These are phyloP conservation scores for Trichoderma gracile DNA, from an alignment of 2,329 filamentous ascomycete genomes.

Conservation along the genomic window DNA sequence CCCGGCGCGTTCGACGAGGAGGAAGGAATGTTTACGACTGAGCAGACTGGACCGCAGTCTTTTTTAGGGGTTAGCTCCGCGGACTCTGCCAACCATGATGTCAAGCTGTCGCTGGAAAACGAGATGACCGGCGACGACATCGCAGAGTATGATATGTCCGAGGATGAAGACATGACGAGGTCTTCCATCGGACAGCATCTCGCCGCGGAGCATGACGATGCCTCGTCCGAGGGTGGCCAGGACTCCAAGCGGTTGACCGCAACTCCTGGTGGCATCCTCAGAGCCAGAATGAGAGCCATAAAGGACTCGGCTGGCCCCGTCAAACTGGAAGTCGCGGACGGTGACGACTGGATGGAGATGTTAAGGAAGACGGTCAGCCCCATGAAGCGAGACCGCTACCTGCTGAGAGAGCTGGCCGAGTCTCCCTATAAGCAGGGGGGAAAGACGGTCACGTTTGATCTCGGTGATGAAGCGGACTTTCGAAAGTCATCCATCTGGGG, in stretches of 20 bases:
- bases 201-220: constrained; percentile 70
- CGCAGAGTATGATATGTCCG: constrained; percentile 74
- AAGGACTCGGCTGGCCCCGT: constrained; percentile 61
- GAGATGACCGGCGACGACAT: constrained; percentile 54
- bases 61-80: constrained; percentile 93
- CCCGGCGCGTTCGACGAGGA: constrained; percentile 80
- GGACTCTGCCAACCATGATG: constrained; percentile 69
- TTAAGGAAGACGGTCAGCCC: constrained; percentile 92
- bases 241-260: constrained; percentile 47
- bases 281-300: constrained; percentile 63
- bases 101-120: constrained; percentile 62
- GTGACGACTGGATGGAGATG: constrained; percentile 91
- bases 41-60: constrained; percentile 64
- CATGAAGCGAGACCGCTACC: constrained; percentile 82
- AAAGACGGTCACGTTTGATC: constrained; percentile 34
- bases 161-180: constrained; percentile 74
- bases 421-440: constrained; percentile 42
- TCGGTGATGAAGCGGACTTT: constrained; percentile 53
- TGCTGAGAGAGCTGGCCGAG: constrained; percentile 63
- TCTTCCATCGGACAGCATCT: constrained; percentile 72
- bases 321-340: constrained; percentile 62
- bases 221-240: constrained; percentile 56
- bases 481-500: constrained; percentile 42
- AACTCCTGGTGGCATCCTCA: constrained; percentile 62
- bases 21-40: constrained; percentile 56